These are phyloP conservation scores for Podospora anserina DNA, from an alignment of 495 filamentous ascomycete species.

Conservation along the genomic window DNA sequence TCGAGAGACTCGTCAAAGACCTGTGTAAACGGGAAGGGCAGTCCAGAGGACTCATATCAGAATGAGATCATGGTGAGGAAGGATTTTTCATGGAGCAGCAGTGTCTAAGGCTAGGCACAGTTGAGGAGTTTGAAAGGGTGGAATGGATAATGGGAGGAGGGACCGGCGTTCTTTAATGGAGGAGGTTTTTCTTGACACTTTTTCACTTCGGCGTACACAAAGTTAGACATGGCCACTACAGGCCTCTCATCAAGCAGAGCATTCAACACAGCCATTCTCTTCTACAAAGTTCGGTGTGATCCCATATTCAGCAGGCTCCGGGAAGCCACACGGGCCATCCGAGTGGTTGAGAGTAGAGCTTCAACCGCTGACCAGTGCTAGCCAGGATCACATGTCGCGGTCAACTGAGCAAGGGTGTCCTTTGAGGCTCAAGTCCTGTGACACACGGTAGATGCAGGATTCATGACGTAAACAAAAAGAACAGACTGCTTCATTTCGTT, in stretches of 20 bases:
- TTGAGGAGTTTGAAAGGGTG: not conserved
- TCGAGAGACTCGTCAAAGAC: not conserved
- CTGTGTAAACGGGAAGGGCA: not conserved
- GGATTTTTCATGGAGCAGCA: constrained; percentile 23
- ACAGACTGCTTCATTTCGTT: not conserved
- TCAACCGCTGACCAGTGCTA: not conserved
- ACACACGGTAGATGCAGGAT: not conserved
- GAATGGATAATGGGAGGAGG: not conserved
- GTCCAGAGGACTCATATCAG: not conserved
- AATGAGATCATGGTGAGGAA: constrained; percentile 21
- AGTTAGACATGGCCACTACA: not conserved
- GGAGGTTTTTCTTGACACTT: not conserved
- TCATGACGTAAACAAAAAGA: not conserved
- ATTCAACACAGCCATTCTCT: not conserved
- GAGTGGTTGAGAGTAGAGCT: not conserved
- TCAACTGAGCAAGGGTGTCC: not conserved
- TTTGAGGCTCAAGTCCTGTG: not conserved
- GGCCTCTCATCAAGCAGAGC: not conserved
- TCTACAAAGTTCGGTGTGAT: not conserved
- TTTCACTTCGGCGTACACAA: not conserved
- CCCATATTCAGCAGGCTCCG: not conserved
- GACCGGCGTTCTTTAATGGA: not conserved
- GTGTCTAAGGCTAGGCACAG: not conserved
- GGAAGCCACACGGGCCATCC: not conserved
- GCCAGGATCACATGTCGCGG: not conserved